Base-by-base conservation (phyloP, 2,329 filamentous ascomycete species). In the Sarocladium strictum region DNA sequence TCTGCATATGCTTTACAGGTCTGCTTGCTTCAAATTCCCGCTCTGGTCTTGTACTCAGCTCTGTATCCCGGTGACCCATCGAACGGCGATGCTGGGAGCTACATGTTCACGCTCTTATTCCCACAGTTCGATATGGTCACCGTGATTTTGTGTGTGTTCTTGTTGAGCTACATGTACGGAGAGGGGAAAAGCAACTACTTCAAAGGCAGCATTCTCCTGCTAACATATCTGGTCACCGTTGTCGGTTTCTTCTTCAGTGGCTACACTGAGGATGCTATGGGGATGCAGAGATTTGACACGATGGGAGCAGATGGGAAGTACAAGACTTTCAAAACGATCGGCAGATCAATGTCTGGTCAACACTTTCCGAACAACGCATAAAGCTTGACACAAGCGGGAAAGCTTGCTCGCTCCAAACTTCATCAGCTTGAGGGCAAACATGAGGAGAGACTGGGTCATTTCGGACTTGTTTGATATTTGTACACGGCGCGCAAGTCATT, bases 171-270 rank as follows among this genome's bases (percentile, higher is more conserved):
- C 76, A 93, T 99, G 77, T 96, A 97, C 63, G 90, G 93, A 53
- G 94, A 99, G 73, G 94, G 94, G 38, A 99, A 99, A 83, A 97
- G 92, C 76, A 99, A 99, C 72, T 99, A 99, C 72, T 99, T 99
- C 83, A 99, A 99, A 76, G 94, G 94, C 53, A 96, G 90, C 60
- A 97, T 97, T 62, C 78, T 99, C 53, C 84, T 97, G 59, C 76
- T 99, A 52, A 94, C 90, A 32, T 99, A 99, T 68, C 72, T 97
- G 23, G 94, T 97, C 26, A 90, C 99, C 50, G 76, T 97, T 26
- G 83, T 90, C 43, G 94, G 94, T 1, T 99, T 95, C 75, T 97
- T 90, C 72, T 87, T 96, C 56, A 90, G 90, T 53, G 76, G 82
- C 26, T 83, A 67, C 61, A 75, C 75, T 14, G 69, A 74, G 15